Percentiles rank a stretch among this genome's conserved stretches.
phyloP scores from a whole-genome alignment of 2,329 filamentous ascomycete species.

The Exophiala mesophila region DNA sequence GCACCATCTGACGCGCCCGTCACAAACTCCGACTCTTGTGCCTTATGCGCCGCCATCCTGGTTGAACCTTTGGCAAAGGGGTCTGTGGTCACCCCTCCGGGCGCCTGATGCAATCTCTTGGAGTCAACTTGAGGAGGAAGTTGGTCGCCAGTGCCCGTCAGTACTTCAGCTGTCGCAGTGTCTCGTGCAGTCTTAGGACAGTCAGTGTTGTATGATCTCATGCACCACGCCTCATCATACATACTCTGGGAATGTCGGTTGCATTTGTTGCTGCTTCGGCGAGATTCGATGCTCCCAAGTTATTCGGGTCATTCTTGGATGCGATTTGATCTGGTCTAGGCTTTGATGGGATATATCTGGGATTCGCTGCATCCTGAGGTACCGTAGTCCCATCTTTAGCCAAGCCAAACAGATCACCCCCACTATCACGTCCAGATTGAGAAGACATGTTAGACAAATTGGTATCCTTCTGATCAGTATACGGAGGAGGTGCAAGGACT shows the following conservation, averaged over 20 bases:
- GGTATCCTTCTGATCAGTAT: too few species aligned
- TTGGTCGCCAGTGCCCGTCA: conserved; percentile 39
- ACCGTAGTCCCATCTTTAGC: conserved; percentile 33
- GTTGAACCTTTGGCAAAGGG: conserved; percentile 35
- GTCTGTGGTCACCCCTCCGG: conserved; percentile 29
- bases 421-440: conserved; percentile 28
- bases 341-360: conserved; percentile 45
- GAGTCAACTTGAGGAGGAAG: conserved; percentile 36
- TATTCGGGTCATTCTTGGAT: conserved; percentile 33
- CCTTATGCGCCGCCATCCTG: conserved; percentile 38
- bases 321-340: conserved; percentile 44
- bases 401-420: conserved; percentile 39
- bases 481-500: too few species aligned
- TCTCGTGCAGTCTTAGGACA: conserved; percentile 28
- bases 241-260: conserved; percentile 41
- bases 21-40: conserved; percentile 36
- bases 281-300: conserved; percentile 33
- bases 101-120: conserved; percentile 35
- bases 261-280: conserved; percentile 46
- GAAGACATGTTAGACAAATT: conserved; percentile 7
- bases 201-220: conserved; percentile 1
- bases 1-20: conserved; percentile 35
- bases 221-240: conserved; percentile 8
- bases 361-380: conserved; percentile 44
- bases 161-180: conserved; percentile 34